Evolutionary conservation across 371 early-diverging fungal genomes (phyloP).

Genomic region (Actinomucor elegans): DNA sequence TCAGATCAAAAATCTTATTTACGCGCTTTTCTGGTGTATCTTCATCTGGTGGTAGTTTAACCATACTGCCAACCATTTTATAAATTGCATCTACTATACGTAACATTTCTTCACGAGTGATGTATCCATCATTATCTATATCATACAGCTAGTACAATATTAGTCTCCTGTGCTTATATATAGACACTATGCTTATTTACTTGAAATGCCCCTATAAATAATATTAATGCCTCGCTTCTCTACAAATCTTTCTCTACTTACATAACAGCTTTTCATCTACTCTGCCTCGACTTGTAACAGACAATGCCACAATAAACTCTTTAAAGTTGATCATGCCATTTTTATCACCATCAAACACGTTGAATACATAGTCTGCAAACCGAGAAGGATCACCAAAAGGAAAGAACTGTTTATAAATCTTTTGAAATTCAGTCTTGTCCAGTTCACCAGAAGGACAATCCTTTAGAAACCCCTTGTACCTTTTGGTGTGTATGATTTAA

Average conservation of each 20-base stretch:
- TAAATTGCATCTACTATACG: constrained; percentile 91
- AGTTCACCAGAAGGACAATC: constrained; percentile 90
- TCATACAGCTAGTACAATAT: constrained; percentile 75
- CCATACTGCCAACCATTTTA: constrained; percentile 91
- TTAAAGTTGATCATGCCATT: constrained; percentile 90
- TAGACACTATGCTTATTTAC: neutral
- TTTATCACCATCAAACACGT: constrained; percentile 87
- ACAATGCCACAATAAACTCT: constrained; percentile 89
- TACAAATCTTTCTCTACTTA: no score
- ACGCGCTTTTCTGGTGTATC: constrained; percentile 93
- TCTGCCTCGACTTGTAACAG: constrained; percentile 82
- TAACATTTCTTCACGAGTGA: constrained; percentile 89
- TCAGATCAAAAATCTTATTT: constrained; percentile 84
- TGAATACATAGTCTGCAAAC: constrained; percentile 91
- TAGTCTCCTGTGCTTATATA: no score
- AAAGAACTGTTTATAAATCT: constrained; percentile 95
- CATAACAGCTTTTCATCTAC: constrained; percentile 89
- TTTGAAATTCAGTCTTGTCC: constrained; percentile 84
- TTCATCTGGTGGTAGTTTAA: constrained; percentile 87
- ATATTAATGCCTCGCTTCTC: no score
- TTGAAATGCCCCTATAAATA: constrained; percentile 44
- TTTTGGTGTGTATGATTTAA: constrained; percentile 13
- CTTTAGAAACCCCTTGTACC: constrained; percentile 94
- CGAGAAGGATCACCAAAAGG: constrained; percentile 93
- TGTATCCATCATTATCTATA: constrained; percentile 87